Evolutionary conservation across 371 early-diverging fungal species (phyloP).

Genomic region (Parasitella parasitica): DNA sequence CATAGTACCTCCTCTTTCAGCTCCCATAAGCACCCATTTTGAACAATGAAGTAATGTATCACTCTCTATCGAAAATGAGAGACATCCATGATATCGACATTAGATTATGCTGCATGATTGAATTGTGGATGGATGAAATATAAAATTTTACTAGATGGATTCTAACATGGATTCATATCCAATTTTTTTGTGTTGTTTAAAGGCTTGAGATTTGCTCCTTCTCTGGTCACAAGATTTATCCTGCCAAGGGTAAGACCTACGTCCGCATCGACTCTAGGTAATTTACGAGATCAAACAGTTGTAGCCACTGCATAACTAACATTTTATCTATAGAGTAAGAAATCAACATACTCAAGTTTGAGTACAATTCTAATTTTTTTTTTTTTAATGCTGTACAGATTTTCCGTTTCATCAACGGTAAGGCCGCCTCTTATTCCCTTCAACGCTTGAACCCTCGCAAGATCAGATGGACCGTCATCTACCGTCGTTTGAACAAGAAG

Average conservation of each 20-base stretch:
- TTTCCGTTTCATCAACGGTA: conserved; percentile 96
- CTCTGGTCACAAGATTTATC: conserved; percentile 98
- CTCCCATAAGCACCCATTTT: conserved; percentile 36
- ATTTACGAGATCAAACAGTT: neutral
- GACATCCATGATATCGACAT: neutral
- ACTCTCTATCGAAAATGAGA: neutral
- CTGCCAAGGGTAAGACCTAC: conserved; percentile 92
- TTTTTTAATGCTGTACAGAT: conserved; percentile 46
- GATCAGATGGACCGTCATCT: conserved; percentile 95
- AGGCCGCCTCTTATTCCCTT: conserved; percentile 93
- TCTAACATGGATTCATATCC: neutral
- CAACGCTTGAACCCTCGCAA: conserved; percentile 97
- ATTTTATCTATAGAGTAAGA: neutral
- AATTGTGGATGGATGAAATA: conserved; percentile 1
- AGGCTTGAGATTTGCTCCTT: conserved; percentile 94
- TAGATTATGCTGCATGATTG: neutral
- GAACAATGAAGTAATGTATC: conserved; percentile 37
- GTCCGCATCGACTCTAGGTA: conserved; percentile 88
- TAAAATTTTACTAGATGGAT: neutral
- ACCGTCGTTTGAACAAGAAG: conserved; percentile 98
- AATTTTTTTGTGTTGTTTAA: neutral
- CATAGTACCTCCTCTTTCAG: conserved; percentile 31
- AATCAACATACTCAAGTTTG: neutral
- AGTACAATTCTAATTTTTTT: neutral
- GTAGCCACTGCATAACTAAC: neutral